Conservation (phyloP, 768 basidiomycete species). For the Termitomyces sp. region DNA sequence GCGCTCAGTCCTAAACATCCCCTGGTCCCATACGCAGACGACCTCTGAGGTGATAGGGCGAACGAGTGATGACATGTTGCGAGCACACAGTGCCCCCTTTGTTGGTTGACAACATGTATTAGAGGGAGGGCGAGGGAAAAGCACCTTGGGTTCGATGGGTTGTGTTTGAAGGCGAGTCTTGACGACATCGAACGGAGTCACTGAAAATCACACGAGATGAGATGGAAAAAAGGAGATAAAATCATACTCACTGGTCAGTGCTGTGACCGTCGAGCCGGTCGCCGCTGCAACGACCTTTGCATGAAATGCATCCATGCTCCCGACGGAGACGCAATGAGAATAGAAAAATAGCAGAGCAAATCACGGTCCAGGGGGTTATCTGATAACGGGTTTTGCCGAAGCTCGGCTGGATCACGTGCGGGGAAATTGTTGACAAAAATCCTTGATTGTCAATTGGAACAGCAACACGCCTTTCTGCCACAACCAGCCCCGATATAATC, state of each 20-base stretch:
- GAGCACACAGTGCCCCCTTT: slow-evolving; percentile 50
- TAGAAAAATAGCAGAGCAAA: too few relatives aligned
- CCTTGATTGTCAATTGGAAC: slow-evolving; percentile 1
- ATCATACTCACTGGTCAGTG: slow-evolving; percentile 65
- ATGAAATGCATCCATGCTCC: slow-evolving; percentile 64
- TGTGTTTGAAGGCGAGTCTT: slow-evolving; percentile 97
- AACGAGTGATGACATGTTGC: slow-evolving; percentile 75
- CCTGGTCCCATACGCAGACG: slow-evolving; percentile 79
- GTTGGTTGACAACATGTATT: slow-evolving; percentile 72
- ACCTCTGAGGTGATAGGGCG: slow-evolving; percentile 55
- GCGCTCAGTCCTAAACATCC: slow-evolving; percentile 63
- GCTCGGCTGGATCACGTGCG: slow-evolving; percentile 16
- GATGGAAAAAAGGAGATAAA: background rate
- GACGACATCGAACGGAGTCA: slow-evolving; percentile 99
- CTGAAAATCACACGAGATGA: slow-evolving; percentile 38
- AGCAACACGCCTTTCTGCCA: slow-evolving; percentile 6
- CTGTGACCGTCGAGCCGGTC: slow-evolving; percentile 76
- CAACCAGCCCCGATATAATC: slow-evolving; percentile 10
- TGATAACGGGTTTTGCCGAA: slow-evolving; percentile 23
- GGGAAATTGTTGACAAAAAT: slow-evolving; percentile 16
- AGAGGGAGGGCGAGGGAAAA: slow-evolving; percentile 50
- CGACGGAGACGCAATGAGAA: background rate
- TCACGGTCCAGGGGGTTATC: slow-evolving; percentile 21
- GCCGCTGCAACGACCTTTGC: slow-evolving; percentile 82
- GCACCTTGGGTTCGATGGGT: slow-evolving; percentile 47